phyloP scores from a whole-genome alignment of 768 basidiomycete species.

The Asterophora parasitica region DNA sequence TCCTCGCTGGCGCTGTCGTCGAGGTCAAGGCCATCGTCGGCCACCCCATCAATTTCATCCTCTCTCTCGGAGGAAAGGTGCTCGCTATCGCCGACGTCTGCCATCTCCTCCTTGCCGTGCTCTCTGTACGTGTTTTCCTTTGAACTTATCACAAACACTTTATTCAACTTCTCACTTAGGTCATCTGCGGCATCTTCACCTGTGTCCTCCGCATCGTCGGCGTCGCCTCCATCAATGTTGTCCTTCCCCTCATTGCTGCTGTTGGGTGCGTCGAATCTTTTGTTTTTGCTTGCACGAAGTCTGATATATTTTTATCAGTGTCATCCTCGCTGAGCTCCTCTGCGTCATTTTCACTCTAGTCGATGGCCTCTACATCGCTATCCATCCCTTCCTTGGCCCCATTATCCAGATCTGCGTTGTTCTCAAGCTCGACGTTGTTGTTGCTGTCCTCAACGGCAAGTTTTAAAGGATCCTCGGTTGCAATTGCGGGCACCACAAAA shows the following conservation, averaged over 20 bases:
- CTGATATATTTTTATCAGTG: not conserved
- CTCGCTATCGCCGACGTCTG: slow-evolving; percentile 11
- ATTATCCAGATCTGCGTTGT: slow-evolving; percentile 12
- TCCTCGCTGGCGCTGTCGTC: slow-evolving; percentile 7
- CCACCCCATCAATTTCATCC: slow-evolving; percentile 4
- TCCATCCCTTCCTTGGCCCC: slow-evolving; percentile 13
- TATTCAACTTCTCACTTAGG: not conserved
- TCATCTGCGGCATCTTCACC: slow-evolving; percentile 5
- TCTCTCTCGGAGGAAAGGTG: slow-evolving; percentile 11
- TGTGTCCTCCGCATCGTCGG: slow-evolving; percentile 8
- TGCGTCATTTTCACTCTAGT: slow-evolving; percentile 14
- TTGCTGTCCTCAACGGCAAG: slow-evolving; percentile 7
- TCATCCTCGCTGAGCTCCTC: slow-evolving; percentile 7
- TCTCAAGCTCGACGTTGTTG: slow-evolving; percentile 15
- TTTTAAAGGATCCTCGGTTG: too few species aligned
- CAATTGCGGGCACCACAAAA: too few species aligned
- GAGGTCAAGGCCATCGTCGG: slow-evolving; percentile 15
- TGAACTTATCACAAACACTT: not conserved
- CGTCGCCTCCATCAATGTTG: not conserved
- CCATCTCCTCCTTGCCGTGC: slow-evolving; percentile 8
- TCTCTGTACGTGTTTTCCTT: slow-evolving; percentile 8
- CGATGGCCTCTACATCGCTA: slow-evolving; percentile 12
- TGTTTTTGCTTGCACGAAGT: not conserved
- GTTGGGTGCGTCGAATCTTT: slow-evolving; percentile 8
- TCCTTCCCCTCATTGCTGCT: slow-evolving; percentile 8